Conservation (phyloP, 2,329 filamentous ascomycete genomes). For the Colletotrichum euphorbiae region DNA sequence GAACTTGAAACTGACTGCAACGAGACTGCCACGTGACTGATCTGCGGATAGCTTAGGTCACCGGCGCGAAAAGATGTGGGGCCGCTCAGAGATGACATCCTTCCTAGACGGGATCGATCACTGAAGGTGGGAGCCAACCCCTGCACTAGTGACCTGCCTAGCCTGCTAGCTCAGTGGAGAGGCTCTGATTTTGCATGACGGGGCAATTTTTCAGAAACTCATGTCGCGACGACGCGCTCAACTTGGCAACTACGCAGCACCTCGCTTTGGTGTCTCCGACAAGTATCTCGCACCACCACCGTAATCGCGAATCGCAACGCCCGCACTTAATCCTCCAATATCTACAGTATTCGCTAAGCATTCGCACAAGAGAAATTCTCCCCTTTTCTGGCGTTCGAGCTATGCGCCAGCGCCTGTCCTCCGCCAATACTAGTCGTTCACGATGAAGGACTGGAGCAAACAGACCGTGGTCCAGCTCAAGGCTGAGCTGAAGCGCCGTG, state of each 20-base stretch:
- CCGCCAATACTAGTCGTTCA: constrained; percentile 37
- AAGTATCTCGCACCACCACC: constrained; percentile 2
- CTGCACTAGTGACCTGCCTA: constrained; percentile 38
- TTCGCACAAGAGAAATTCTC: neutral
- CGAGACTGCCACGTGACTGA: constrained; percentile 25
- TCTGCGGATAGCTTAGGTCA: constrained; percentile 24
- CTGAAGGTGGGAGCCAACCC: constrained; percentile 34
- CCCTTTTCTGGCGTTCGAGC: constrained; percentile 4
- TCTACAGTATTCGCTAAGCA: too few relatives aligned
- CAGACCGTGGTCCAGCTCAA: constrained; percentile 82
- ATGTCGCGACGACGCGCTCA: constrained; percentile 38
- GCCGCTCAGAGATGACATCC: constrained; percentile 31
- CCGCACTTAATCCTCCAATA: neutral
- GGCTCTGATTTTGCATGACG: constrained; percentile 39
- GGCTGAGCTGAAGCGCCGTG: constrained; percentile 78
- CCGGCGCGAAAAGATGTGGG: constrained; percentile 29
- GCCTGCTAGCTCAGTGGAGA: constrained; percentile 33
- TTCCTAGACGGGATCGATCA: constrained; percentile 30
- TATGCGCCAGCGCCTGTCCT: constrained; percentile 44
- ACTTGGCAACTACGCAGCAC: constrained; percentile 9
- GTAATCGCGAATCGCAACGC: neutral
- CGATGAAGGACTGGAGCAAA: constrained; percentile 65
- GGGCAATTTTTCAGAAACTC: constrained; percentile 38
- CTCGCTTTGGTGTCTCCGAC: constrained; percentile 3
- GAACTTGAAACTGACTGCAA: too few relatives aligned